phyloP scores from a whole-genome alignment of 768 basidiomycete species.

The Solioccasus polychromus region DNA sequence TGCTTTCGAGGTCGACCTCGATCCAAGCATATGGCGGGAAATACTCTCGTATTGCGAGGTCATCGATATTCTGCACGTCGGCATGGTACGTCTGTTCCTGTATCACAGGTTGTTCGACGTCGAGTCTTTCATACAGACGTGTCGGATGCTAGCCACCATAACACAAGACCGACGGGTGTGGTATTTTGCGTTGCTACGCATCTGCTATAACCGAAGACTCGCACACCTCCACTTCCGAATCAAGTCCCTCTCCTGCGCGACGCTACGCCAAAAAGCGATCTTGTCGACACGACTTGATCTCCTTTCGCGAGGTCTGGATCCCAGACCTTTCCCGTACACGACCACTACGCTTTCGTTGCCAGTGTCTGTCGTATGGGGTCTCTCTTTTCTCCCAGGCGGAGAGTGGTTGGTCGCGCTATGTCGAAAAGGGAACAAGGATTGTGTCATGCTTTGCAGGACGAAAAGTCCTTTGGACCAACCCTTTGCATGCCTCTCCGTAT shows the following conservation, averaged over 20 bases:
- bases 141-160: constrained; percentile 3
- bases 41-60: constrained; percentile 12
- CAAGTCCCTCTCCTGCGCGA: background rate
- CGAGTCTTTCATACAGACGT: constrained; percentile 1
- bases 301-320: background rate
- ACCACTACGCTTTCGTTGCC: background rate
- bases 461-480: background rate
- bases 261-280: constrained; percentile 6
- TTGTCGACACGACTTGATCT: constrained; percentile 2
- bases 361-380: background rate
- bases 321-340: background rate
- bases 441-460: constrained; percentile 7
- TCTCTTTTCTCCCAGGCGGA: constrained; percentile 11
- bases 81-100: constrained; percentile 3
- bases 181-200: constrained; percentile 4
- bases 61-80: constrained; percentile 7
- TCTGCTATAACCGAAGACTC: constrained; percentile 5
- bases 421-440: background rate
- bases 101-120: background rate
- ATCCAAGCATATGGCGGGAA: constrained; percentile 4
- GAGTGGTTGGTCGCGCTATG: constrained; percentile 9
- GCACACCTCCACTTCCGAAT: constrained; percentile 1
- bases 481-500: background rate
- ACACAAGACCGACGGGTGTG: background rate
- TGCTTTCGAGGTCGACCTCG: background rate